Conservation (phyloP, 345 rosid genomes). For the Ceriops decandra region DNA sequence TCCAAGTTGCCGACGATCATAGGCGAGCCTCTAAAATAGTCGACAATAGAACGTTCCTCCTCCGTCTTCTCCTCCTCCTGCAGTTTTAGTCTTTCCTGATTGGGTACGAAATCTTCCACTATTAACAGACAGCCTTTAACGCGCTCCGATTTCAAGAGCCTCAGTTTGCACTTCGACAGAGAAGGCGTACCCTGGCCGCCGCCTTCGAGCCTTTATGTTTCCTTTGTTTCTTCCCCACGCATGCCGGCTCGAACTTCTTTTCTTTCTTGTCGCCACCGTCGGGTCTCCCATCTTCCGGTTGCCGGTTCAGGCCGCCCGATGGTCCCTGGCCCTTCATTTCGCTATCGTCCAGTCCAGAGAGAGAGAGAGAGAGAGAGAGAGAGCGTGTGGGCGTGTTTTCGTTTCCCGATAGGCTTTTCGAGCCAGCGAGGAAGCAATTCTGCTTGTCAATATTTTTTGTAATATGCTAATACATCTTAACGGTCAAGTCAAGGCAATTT, state of each 20-base stretch:
- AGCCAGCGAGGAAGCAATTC: neutral
- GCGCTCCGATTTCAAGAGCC: slow-evolving; percentile 77
- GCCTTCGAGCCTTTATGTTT: slow-evolving; percentile 91
- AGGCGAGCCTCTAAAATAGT: slow-evolving; percentile 86
- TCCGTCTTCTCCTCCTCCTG: slow-evolving; percentile 97
- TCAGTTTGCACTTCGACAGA: slow-evolving; percentile 72
- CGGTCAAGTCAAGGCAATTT: no score
- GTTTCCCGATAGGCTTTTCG: neutral
- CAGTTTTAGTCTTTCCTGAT: slow-evolving; percentile 86
- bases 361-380: neutral
- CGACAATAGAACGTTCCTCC: slow-evolving; percentile 89
- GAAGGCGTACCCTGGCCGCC: slow-evolving; percentile 89
- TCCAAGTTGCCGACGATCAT: slow-evolving; percentile 96
- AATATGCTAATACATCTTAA: no score
- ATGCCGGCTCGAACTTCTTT: slow-evolving; percentile 82
- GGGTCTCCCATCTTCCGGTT: slow-evolving; percentile 67
- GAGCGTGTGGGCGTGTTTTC: neutral
- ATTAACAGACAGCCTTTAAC: slow-evolving; percentile 82
- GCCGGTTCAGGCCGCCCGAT: slow-evolving; percentile 76
- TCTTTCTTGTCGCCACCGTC: slow-evolving; percentile 84
- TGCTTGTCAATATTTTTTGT: neutral
- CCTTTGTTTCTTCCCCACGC: slow-evolving; percentile 85
- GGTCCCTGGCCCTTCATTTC: slow-evolving; percentile 80
- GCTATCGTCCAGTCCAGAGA: neutral
- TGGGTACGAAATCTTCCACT: slow-evolving; percentile 96